Evolutionary conservation across 352 stramenopile genomes (phyloP).

Genomic region (Phytophthora sp.): DNA sequence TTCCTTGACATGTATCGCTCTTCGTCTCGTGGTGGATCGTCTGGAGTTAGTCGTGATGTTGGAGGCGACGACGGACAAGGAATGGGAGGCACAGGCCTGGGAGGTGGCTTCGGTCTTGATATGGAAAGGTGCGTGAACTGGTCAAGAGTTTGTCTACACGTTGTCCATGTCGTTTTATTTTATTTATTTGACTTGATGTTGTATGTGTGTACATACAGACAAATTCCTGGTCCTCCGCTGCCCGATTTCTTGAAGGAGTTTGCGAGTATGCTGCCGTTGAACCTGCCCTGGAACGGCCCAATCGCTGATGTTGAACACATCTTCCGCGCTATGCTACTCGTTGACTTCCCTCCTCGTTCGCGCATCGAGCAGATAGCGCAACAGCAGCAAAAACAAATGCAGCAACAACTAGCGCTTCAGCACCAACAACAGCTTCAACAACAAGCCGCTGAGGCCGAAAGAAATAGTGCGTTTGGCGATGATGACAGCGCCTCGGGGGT

Average conservation of each 20-base stretch:
- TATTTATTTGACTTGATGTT: neutral
- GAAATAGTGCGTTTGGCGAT: conserved; percentile 47
- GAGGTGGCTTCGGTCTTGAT: conserved; percentile 41
- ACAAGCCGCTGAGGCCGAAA: conserved; percentile 54
- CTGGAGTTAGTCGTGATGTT: conserved; percentile 28
- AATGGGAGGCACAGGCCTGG: conserved; percentile 25
- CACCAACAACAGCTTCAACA: conserved; percentile 64
- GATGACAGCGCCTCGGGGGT: conserved; percentile 58
- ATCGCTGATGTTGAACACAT: conserved; percentile 89
- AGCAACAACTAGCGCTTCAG: conserved; percentile 58
- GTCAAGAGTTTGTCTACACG: neutral
- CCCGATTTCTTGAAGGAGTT: conserved; percentile 90
- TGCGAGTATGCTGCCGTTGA: conserved; percentile 78
- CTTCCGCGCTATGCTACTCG: conserved; percentile 80
- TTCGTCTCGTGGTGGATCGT: conserved; percentile 30
- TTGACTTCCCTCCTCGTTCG: conserved; percentile 78
- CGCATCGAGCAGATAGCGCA: conserved; percentile 76
- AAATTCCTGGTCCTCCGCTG: conserved; percentile 75
- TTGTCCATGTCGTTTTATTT: neutral
- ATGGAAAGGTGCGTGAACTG: conserved; percentile 48
- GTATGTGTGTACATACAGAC: conserved; percentile 34
- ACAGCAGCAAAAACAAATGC: conserved; percentile 71
- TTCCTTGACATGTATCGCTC: conserved; percentile 86
- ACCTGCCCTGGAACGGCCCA: conserved; percentile 85
- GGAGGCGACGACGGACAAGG: conserved; percentile 31